These are phyloP conservation scores for Mychonastes homosphaera DNA, from an alignment of 139 green algal genomes.

Conservation along the genomic window DNA sequence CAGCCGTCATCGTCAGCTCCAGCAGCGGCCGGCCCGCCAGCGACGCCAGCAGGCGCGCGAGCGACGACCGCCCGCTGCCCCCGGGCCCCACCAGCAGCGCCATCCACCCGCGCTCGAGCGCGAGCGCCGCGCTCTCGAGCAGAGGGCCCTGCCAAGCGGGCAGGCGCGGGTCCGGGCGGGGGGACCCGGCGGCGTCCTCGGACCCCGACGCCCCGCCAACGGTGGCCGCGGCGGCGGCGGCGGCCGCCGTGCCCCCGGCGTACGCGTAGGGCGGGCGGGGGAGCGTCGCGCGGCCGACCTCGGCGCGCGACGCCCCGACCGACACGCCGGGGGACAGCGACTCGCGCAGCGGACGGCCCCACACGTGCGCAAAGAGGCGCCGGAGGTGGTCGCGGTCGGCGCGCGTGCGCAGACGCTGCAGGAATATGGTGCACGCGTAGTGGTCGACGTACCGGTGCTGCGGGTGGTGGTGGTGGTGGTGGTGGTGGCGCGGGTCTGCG, in stretches of 20 bases:
- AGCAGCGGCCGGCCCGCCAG: constrained; percentile 50
- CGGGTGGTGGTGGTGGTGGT: not conserved
- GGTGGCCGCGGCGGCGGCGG: no score
- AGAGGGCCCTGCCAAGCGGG: constrained; percentile 45
- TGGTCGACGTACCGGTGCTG: constrained; percentile 22
- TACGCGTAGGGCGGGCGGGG: no score
- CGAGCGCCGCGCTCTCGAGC: constrained; percentile 53
- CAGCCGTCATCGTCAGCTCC: constrained; percentile 72
- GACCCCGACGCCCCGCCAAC: no score
- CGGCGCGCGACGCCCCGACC: no score
- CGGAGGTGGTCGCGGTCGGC: constrained; percentile 46
- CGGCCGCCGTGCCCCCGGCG: no score
- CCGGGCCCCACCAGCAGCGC: constrained; percentile 53
- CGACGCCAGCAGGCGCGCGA: constrained; percentile 46
- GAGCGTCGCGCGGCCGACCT: no score
- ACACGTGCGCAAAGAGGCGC: constrained; percentile 37
- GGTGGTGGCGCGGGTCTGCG: not conserved
- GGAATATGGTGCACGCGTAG: constrained; percentile 64
- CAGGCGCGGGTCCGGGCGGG: constrained; percentile 40
- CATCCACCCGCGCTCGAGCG: constrained; percentile 53
- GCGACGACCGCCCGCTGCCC: constrained; percentile 49
- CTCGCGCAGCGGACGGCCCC: constrained; percentile 26
- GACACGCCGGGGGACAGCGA: no score
- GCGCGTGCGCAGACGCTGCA: constrained; percentile 63
- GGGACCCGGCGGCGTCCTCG: no score